Conservation (phyloP, 331 rosid species). For the Rosa hybrid region DNA sequence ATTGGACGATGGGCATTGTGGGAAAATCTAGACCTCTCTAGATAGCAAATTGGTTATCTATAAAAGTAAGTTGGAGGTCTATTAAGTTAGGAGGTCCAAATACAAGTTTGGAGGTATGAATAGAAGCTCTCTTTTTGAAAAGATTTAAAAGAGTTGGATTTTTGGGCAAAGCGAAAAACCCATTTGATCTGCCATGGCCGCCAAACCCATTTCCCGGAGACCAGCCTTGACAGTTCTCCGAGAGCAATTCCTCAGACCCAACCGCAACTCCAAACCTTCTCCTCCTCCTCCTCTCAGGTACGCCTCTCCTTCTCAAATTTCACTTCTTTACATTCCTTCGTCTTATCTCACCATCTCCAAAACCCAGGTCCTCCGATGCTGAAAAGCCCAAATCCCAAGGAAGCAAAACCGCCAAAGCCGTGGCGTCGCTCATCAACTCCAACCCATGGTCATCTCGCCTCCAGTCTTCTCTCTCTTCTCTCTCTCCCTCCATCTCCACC, state of each 20-base stretch:
- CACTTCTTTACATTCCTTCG: too few relatives aligned
- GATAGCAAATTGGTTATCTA: too few relatives aligned
- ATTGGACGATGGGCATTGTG: too few relatives aligned
- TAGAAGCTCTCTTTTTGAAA: too few relatives aligned
- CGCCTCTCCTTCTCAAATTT: slow-evolving; percentile 17
- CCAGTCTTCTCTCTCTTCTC: slow-evolving; percentile 41
- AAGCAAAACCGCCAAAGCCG: slow-evolving; percentile 49
- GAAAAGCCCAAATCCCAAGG: slow-evolving; percentile 33
- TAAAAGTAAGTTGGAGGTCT: too few relatives aligned
- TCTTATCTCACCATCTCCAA: too few relatives aligned
- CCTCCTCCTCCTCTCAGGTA: slow-evolving; percentile 36
- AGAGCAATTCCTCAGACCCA: slow-evolving; percentile 20
- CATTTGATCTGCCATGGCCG: slow-evolving; percentile 19
- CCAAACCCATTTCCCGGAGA: slow-evolving; percentile 18
- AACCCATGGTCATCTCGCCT: slow-evolving; percentile 54
- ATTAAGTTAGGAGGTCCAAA: too few relatives aligned
- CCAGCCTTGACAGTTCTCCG: slow-evolving; percentile 14
- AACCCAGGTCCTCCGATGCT: too few relatives aligned
- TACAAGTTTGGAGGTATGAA: too few relatives aligned
- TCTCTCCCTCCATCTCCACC: slow-evolving; percentile 51
- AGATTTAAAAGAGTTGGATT: too few relatives aligned
- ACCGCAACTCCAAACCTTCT: slow-evolving; percentile 5
- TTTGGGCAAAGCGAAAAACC: too few relatives aligned
- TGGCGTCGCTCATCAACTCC: slow-evolving; percentile 54
- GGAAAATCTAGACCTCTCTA: too few relatives aligned